Conservation (phyloP, 2,329 filamentous ascomycete species). For the Fusarium humuli region DNA sequence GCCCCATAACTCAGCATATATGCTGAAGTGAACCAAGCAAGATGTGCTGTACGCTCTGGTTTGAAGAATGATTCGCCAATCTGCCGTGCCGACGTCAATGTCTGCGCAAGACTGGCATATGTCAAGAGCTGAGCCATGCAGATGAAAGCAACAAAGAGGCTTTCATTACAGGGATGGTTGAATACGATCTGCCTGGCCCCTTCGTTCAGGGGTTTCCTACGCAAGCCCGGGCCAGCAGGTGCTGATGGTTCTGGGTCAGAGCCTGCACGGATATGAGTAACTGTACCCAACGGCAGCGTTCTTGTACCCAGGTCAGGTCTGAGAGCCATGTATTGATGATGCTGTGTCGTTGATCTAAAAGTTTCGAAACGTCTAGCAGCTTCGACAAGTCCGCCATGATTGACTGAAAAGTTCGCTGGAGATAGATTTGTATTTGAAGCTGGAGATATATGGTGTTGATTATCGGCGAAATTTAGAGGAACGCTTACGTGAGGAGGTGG, state of each 20-base stretch:
- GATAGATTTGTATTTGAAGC: not conserved
- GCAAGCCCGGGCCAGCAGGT: slow-evolving; percentile 21
- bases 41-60: slow-evolving; percentile 35
- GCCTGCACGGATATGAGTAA: slow-evolving; percentile 39
- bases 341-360: slow-evolving; percentile 35
- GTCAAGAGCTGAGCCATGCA: slow-evolving; percentile 44
- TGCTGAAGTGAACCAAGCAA: slow-evolving; percentile 44
- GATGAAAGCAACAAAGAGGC: slow-evolving; percentile 42
- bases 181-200: slow-evolving; percentile 43
- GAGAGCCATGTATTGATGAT: slow-evolving; percentile 41
- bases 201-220: slow-evolving; percentile 42
- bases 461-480: slow-evolving; percentile 22
- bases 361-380: slow-evolving; percentile 42
- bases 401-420: slow-evolving; percentile 24
- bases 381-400: slow-evolving; percentile 42
- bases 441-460: not conserved
- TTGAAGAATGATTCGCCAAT: slow-evolving; percentile 41
- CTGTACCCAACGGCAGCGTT: slow-evolving; percentile 32
- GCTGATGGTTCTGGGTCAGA: slow-evolving; percentile 30
- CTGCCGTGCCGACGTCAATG: slow-evolving; percentile 35
- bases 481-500: slow-evolving; percentile 24
- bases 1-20: slow-evolving; percentile 40
- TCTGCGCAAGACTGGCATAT: slow-evolving; percentile 43
- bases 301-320: slow-evolving; percentile 36
- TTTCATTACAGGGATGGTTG: slow-evolving; percentile 44